Conservation (phyloP, 192 early-diverging fungal species). For the Coemansia pectinata region DNA sequence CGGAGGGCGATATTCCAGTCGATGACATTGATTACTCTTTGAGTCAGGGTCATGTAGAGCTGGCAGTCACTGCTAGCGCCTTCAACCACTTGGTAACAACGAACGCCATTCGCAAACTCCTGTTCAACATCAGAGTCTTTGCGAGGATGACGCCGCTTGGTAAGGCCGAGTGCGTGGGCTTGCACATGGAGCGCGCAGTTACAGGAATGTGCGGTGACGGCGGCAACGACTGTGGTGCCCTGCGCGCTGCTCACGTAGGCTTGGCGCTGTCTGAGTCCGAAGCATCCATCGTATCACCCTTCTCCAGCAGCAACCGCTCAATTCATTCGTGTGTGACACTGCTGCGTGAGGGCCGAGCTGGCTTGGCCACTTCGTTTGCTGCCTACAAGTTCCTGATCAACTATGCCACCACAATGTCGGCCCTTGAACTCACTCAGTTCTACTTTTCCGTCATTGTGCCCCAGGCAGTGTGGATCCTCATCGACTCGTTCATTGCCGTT, state of each 20-base stretch:
- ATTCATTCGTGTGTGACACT: constrained; percentile 70
- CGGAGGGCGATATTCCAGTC: constrained; percentile 55
- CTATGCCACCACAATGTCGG: constrained; percentile 69
- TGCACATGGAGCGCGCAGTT: constrained; percentile 73
- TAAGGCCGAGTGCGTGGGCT: constrained; percentile 71
- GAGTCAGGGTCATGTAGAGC: constrained; percentile 48
- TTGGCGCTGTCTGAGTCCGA: constrained; percentile 78
- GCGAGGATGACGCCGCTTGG: constrained; percentile 77
- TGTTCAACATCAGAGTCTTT: constrained; percentile 71
- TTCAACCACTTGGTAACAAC: constrained; percentile 57
- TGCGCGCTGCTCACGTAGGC: constrained; percentile 79
- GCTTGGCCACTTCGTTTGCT: constrained; percentile 69
- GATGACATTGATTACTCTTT: constrained; percentile 19
- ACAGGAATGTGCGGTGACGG: constrained; percentile 87
- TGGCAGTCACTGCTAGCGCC: constrained; percentile 72
- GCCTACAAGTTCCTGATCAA: constrained; percentile 65
- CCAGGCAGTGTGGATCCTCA: constrained; percentile 74
- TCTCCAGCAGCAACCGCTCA: constrained; percentile 64
- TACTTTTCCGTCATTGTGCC: constrained; percentile 72
- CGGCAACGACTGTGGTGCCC: constrained; percentile 82
- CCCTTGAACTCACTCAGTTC: constrained; percentile 62
- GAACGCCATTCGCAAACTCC: constrained; percentile 53
- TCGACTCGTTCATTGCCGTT: constrained; percentile 69
- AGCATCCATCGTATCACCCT: constrained; percentile 80
- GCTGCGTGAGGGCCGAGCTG: constrained; percentile 67